These are phyloP conservation scores for Carex arenaria DNA, from an alignment of 202 grass and related monocot species.

Conservation along the genomic window DNA sequence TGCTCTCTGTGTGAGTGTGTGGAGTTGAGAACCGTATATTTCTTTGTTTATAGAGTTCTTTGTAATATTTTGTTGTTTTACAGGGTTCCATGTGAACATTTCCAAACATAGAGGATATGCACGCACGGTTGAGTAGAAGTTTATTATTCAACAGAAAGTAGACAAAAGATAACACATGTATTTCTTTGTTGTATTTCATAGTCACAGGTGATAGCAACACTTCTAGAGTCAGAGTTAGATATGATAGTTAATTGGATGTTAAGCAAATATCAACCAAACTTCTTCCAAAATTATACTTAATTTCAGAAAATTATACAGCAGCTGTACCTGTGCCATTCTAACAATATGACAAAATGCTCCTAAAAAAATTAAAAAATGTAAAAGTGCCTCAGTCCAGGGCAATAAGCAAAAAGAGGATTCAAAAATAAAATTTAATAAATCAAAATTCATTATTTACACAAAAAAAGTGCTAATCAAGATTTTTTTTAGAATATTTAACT, in stretches of 20 bases:
- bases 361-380: background rate
- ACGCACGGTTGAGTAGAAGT: background rate
- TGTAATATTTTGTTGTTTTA: background rate
- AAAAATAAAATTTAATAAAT: background rate
- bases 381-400: background rate
- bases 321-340: background rate
- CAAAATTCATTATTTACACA: constrained; percentile 5
- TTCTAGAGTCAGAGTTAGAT: background rate
- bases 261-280: background rate
- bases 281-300: background rate
- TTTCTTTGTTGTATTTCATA: background rate
- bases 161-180: background rate
- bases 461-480: background rate
- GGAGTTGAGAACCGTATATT: background rate
- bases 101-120: background rate
- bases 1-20: no score
- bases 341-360: background rate
- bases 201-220: constrained; percentile 4
- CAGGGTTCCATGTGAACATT: background rate
- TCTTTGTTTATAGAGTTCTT: background rate
- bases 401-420: background rate
- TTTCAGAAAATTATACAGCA: background rate
- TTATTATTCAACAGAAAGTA: background rate
- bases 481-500: background rate
- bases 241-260: background rate